A percentile compares a stretch with the other conserved stretches of the same genome.
Conservation (phyloP, 768 basidiomycete genomes). For the Lepiota brunneoincarnata region DNA sequence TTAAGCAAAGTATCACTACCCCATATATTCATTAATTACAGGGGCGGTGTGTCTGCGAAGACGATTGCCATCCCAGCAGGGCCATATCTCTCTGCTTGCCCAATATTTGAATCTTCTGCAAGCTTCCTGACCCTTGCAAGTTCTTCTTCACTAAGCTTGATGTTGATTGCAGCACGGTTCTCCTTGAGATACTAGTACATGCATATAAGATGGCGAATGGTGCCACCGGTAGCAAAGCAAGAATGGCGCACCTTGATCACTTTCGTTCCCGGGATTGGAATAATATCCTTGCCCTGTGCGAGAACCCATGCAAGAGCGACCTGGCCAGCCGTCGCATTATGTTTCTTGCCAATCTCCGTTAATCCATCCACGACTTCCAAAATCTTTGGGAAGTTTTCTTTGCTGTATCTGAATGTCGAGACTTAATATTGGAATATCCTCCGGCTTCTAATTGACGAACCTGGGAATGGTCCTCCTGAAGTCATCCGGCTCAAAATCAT, state of each 20-base stretch:
- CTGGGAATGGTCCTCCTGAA: slow-evolving; percentile 34
- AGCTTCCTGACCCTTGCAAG: slow-evolving; percentile 31
- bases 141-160: slow-evolving; percentile 33
- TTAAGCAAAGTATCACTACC: too few relatives aligned
- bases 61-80: slow-evolving; percentile 20
- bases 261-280: slow-evolving; percentile 47
- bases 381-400: slow-evolving; percentile 46
- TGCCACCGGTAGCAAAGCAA: background rate
- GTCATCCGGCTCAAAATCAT: slow-evolving; percentile 38
- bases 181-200: slow-evolving; percentile 37
- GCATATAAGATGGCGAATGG: background rate
- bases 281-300: slow-evolving; percentile 41
- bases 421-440: slow-evolving; percentile 12
- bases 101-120: slow-evolving; percentile 29
- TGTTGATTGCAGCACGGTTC: slow-evolving; percentile 32
- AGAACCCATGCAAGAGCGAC: slow-evolving; percentile 49
- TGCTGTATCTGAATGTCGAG: slow-evolving; percentile 1
- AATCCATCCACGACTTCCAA: slow-evolving; percentile 37
- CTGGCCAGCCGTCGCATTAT: slow-evolving; percentile 42
- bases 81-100: slow-evolving; percentile 30
- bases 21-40: background rate
- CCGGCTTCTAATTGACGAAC: slow-evolving; percentile 19
- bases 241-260: slow-evolving; percentile 27
- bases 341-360: slow-evolving; percentile 31
- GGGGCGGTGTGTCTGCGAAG: slow-evolving; percentile 31